A percentile compares a stretch with the other conserved stretches of the same genome.
These are phyloP conservation scores for Cynara cardunculus DNA, from an alignment of 129 eudicot genomes.

Conservation along the genomic window DNA sequence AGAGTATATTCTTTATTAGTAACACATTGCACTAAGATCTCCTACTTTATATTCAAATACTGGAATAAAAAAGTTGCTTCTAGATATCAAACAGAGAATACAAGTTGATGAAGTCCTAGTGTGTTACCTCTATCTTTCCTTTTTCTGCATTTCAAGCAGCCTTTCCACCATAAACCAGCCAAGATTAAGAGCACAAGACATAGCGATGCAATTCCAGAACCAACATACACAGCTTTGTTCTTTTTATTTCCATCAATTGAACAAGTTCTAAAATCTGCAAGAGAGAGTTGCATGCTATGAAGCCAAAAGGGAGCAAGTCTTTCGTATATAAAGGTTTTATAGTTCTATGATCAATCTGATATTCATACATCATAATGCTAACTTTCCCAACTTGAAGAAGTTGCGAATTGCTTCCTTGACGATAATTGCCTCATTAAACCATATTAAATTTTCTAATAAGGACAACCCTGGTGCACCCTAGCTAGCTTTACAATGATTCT, in stretches of 20 bases:
- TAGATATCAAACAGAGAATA: not conserved
- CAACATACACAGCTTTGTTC: slow-evolving; percentile 22
- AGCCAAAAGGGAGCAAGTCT: not conserved
- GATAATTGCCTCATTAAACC: not conserved
- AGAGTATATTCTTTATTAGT: not conserved
- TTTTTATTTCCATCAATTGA: slow-evolving; percentile 28
- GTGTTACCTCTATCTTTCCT: slow-evolving; percentile 32
- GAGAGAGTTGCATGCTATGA: not conserved
- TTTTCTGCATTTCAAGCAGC: slow-evolving; percentile 26
- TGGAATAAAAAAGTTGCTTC: not conserved
- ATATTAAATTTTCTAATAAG: not conserved
- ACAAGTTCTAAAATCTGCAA: slow-evolving; percentile 41
- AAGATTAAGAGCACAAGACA: slow-evolving; percentile 20
- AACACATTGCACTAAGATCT: too few species aligned
- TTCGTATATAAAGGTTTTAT: not conserved
- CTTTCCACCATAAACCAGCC: slow-evolving; percentile 47
- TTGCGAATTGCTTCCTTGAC: not conserved
- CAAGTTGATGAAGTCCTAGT: not conserved
- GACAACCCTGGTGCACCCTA: not conserved
- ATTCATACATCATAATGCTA: not conserved
- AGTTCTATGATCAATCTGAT: not conserved
- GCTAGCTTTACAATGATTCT: too few species aligned
- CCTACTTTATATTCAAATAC: not conserved
- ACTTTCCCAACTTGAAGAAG: too few species aligned
- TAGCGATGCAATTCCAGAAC: slow-evolving; percentile 25